Evolutionary conservation across 495 filamentous ascomycete genomes (phyloP), one percentile per base, ranked within the genome.

Genomic region (Tirmania nivea): DNA sequence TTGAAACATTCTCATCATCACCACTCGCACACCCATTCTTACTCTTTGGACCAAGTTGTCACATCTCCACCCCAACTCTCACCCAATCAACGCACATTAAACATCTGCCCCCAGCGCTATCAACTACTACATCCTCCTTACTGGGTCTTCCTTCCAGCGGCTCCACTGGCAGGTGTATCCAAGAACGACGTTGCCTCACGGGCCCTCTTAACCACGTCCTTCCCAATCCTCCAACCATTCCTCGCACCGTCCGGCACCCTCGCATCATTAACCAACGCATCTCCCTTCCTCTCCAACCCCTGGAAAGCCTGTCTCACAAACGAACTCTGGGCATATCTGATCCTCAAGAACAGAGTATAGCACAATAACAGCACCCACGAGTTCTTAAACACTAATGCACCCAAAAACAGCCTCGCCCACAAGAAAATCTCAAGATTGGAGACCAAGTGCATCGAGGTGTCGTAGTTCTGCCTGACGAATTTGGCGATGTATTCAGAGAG

Each of bases 401-500:
- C 78, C 17, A 83, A 68, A 52, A 89, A 67, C 53, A 97, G 66
- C 62, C 92, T 86, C 67, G 81, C 71, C 78, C 86, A 86, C 54
- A 96, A 78, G 20, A 75, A 65, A 54, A 90, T 79, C 67, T 90
- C 84, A 34, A 90, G 75, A 35, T 68, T 66, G 14, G 84, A 77
- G 34, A 90, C 84, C 34, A 89, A 73, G 57, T 80, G 81, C 84
- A 90, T 90, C 59, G 80, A 80, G 49, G 75, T 69, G 66, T 96
- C 92, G 64, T 96, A 96, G 74, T 96, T 94, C 65, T 88, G 78
- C 77, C 95, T 97, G 67, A 97, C 87, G 64, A 97, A 97, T 56
- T 72, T 71, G 50, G 85, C 86, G 65, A 97, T 93, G 55, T 72
- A 77, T 53, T 95, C 86, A 14, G 83, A 77, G 21, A 84, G 63